A percentile compares a stretch with the other conserved stretches of the same genome.
phyloP scores from a whole-genome alignment of 305 asterid genomes.

The Petunia hybrid region DNA sequence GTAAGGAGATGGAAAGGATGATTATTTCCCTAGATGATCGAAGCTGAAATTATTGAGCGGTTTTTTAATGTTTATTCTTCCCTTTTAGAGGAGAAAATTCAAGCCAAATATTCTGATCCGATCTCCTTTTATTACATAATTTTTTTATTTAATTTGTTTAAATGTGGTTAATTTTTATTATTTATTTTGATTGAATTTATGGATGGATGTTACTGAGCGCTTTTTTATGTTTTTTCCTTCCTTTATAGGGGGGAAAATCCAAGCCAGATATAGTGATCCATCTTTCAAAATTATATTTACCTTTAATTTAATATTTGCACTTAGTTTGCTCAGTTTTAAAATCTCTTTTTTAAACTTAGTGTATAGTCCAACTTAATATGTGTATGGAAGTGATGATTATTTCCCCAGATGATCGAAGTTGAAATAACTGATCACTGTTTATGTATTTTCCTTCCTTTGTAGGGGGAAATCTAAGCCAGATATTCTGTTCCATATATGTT shows the following conservation, averaged over 20 bases:
- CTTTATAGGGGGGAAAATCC: too few relatives aligned
- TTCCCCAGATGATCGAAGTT: conserved; percentile 34
- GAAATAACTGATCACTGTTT: too few relatives aligned
- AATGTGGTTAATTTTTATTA: not conserved
- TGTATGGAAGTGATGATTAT: not conserved
- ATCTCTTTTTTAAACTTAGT: too few relatives aligned
- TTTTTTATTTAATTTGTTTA: too few relatives aligned
- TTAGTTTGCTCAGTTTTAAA: too few relatives aligned
- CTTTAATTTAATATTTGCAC: too few relatives aligned
- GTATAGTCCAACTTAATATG: too few relatives aligned
- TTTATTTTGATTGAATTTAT: not conserved
- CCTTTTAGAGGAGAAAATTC: not conserved
- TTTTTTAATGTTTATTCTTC: conserved; percentile 18
- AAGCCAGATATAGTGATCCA: too few relatives aligned
- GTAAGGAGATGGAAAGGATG: conserved; percentile 31
- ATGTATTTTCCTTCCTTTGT: not conserved
- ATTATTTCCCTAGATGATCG: conserved; percentile 35
- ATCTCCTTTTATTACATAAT: not conserved
- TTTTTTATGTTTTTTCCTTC: too few relatives aligned
- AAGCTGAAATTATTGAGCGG: conserved; percentile 31
- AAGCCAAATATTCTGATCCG: conserved; percentile 40
- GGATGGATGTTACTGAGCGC: not conserved
- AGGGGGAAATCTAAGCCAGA: conserved; percentile 21
- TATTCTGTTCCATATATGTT: too few relatives aligned
- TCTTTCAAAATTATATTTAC: too few relatives aligned